Evolutionary conservation across 352 stramenopile genomes (phyloP), one percentile per base, ranked within the genome.

Genomic region (Phytophthora macrochlamydospora): DNA sequence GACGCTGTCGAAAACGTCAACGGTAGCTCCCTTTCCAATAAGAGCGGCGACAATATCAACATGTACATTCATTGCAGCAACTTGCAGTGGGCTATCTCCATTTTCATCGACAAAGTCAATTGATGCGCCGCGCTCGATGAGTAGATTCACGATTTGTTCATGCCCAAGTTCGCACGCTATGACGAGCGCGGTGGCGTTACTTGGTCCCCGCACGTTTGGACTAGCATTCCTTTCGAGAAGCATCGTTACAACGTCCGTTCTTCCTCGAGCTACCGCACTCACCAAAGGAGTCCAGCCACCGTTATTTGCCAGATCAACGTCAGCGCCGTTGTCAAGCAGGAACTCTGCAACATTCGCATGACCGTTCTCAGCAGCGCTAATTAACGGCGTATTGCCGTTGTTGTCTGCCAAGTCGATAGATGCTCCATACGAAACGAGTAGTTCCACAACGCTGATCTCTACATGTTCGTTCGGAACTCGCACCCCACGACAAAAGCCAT

Each of bases 181-280:
- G 6, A 40, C 35, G 6, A 40, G 35, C 35, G 35, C 35, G 9
- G 1, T 40, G 35, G 35, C 35, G 35, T 40, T 40, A 24, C 49
- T 38, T 18, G 31, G 9, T 8, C 11, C 30, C 48, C 61, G 51
- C 31, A 58, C 59, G 8, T 71, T 29, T 2, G 62, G 32, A 12
- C 42, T 30, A 11, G 42, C 65, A 7, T 53, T 38, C 9, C 56
- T 40, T 13, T 54, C 45, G 2, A 70, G 13, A 28, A 70, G 42
- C 18, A 24, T 24, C 18, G 18, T 24, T 24, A 24, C 18, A 24
- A 24, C 18, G 18, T 24, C 18, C 18, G 18, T 24, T 24, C 18
- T 24, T 24, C 18, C 18, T 24, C 0, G 18, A 24, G 18, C 18
- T 24, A 24, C 18, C 18, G 18, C 18, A 24, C 18, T 24, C 18